phyloP scores from a whole-genome alignment of 2,329 filamentous ascomycete genomes.

The Metarhizium sp. region DNA sequence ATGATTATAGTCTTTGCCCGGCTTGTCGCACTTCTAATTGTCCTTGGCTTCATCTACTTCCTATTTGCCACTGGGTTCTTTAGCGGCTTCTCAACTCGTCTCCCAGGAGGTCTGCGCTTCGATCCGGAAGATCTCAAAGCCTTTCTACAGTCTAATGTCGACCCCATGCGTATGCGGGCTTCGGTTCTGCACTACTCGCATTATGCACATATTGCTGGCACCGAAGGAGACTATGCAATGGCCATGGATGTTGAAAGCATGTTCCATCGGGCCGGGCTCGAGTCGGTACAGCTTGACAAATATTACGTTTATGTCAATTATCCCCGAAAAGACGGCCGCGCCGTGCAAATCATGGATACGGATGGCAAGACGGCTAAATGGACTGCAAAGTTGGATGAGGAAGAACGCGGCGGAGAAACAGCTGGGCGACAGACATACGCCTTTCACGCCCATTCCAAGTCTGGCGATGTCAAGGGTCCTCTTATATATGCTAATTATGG shows the following conservation, averaged over 20 bases:
- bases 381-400: slow-evolving; percentile 79
- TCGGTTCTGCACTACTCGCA: slow-evolving; percentile 69
- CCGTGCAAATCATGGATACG: slow-evolving; percentile 68
- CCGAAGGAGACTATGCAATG: slow-evolving; percentile 79
- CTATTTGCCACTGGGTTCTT: slow-evolving; percentile 83
- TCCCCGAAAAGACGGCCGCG: slow-evolving; percentile 64
- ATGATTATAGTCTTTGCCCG: slow-evolving; percentile 59
- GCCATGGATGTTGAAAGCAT: slow-evolving; percentile 75
- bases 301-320: slow-evolving; percentile 92
- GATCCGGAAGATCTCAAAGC: slow-evolving; percentile 73
- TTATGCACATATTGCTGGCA: slow-evolving; percentile 89
- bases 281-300: slow-evolving; percentile 66
- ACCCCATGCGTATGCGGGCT: slow-evolving; percentile 59
- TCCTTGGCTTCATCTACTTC: slow-evolving; percentile 71
- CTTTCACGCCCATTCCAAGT: slow-evolving; percentile 84
- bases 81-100: slow-evolving; percentile 50
- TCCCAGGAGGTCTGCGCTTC: slow-evolving; percentile 60
- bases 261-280: slow-evolving; percentile 64
- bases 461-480: slow-evolving; percentile 77
- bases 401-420: slow-evolving; percentile 52
- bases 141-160: slow-evolving; percentile 65
- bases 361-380: slow-evolving; percentile 55
- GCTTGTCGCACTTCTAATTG: slow-evolving; percentile 63
- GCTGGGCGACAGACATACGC: slow-evolving; percentile 60
- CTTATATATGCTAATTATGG: slow-evolving; percentile 92